Percentiles rank a stretch among this genome's conserved stretches.
Evolutionary conservation across 2,329 filamentous ascomycete genomes (phyloP).

Genomic region (Aurifilum marmelostoma): DNA sequence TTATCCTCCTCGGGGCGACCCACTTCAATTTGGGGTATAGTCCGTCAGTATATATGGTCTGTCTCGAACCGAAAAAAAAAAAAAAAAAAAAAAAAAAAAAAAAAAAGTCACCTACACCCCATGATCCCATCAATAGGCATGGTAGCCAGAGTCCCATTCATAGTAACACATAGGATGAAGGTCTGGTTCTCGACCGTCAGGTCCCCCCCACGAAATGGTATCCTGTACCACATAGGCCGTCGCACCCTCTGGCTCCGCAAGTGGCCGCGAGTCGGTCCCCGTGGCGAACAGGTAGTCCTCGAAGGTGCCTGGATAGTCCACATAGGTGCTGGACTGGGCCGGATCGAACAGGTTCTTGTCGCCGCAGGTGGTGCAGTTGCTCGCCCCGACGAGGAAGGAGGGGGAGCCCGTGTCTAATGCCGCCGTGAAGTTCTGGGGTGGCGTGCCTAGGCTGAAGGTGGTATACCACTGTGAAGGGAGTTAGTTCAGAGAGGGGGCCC

Average conservation of each 20-base stretch:
- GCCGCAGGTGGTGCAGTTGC: conserved; percentile 36
- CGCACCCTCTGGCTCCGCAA: conserved; percentile 32
- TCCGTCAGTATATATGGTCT: too few relatives aligned
- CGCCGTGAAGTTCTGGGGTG: conserved; percentile 37
- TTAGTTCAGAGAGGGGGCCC: background rate
- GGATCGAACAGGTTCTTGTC: conserved; percentile 35
- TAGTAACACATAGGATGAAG: conserved; percentile 39
- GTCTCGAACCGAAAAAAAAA: background rate
- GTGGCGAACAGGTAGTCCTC: conserved; percentile 33
- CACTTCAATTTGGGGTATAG: conserved; percentile 13
- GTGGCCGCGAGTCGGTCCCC: conserved; percentile 37
- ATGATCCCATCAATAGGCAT: conserved; percentile 41
- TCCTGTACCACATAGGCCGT: conserved; percentile 37
- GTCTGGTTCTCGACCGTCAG: conserved; percentile 33
- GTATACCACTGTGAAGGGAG: conserved; percentile 30
- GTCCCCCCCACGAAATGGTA: conserved; percentile 33
- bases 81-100: background rate
- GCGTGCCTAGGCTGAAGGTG: conserved; percentile 28
- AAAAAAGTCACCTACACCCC: conserved; percentile 33
- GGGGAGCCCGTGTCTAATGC: conserved; percentile 38
- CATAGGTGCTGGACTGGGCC: conserved; percentile 37
- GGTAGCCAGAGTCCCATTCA: conserved; percentile 34
- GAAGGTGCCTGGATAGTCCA: conserved; percentile 30
- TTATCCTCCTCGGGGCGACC: conserved; percentile 14
- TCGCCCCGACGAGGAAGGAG: conserved; percentile 36